Percentiles rank a stretch among this genome's conserved stretches.
phyloP scores from a whole-genome alignment of 768 basidiomycete genomes.

The Grammothele lineata region DNA sequence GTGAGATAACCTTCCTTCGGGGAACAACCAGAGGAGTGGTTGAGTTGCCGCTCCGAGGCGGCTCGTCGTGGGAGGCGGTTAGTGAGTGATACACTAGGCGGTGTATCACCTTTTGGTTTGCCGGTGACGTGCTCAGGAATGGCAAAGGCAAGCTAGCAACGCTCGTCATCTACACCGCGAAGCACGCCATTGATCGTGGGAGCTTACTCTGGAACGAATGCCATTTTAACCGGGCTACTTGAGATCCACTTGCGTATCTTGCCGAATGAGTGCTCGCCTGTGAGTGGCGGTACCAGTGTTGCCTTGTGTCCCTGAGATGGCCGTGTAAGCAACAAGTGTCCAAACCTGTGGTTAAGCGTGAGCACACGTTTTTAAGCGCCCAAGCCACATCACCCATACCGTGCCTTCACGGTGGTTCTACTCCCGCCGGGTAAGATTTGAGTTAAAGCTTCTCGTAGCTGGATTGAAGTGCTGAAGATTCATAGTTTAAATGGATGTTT shows the following conservation, averaged over 20 bases:
- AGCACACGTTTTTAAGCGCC: too few relatives aligned
- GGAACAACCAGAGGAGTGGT: too few relatives aligned
- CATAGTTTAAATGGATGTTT: too few relatives aligned
- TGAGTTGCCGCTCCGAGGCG: too few relatives aligned
- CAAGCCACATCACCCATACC: slow-evolving; percentile 16
- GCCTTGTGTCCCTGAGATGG: slow-evolving; percentile 29
- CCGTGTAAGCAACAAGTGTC: slow-evolving; percentile 53
- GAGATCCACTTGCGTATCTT: slow-evolving; percentile 45
- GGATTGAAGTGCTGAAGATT: too few relatives aligned
- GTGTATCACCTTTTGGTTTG: slow-evolving; percentile 35
- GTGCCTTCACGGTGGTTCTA: slow-evolving; percentile 20
- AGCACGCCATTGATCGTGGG: slow-evolving; percentile 4
- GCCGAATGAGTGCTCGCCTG: slow-evolving; percentile 35
- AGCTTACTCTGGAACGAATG: slow-evolving; percentile 53
- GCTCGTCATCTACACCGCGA: not conserved
- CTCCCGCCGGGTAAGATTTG: too few relatives aligned
- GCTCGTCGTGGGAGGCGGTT: not conserved
- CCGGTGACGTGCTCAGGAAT: slow-evolving; percentile 27
- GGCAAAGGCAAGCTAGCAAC: slow-evolving; percentile 35
- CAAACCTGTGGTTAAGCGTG: slow-evolving; percentile 23
- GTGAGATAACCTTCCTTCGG: slow-evolving; percentile 12
- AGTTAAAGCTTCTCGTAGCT: too few relatives aligned
- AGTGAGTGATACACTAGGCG: slow-evolving; percentile 42
- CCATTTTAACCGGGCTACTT: slow-evolving; percentile 26
- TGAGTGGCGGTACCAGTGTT: slow-evolving; percentile 45